Evolutionary conservation across 176 grass and related monocot species (phyloP).

Genomic region (Tillandsia fasciculata): DNA sequence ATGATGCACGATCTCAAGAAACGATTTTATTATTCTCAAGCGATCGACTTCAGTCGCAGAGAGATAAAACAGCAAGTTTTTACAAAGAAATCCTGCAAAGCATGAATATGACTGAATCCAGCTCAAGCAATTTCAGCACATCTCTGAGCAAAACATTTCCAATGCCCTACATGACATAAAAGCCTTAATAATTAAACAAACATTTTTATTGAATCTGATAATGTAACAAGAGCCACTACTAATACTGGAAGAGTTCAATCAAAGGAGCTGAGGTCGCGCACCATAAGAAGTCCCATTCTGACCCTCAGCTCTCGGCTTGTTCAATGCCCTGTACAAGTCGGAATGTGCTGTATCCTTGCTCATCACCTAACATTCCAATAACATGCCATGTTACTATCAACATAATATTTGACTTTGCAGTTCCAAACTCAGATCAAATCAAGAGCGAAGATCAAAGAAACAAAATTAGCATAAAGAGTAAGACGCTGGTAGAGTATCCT

Average conservation of each 20-base stretch:
- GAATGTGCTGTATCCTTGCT: slow-evolving; percentile 18
- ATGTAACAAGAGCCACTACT: not conserved
- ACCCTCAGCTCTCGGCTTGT: slow-evolving; percentile 22
- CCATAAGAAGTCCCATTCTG: slow-evolving; percentile 19
- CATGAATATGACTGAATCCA: too few relatives aligned
- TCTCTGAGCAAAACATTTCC: not conserved
- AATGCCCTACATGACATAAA: not conserved
- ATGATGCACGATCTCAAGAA: too few relatives aligned
- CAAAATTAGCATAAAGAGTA: too few relatives aligned
- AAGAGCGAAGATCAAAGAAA: not conserved
- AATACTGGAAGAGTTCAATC: not conserved
- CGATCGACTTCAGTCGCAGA: too few relatives aligned
- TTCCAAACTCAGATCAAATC: not conserved
- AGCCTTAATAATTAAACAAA: not conserved
- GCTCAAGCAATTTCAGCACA: not conserved
- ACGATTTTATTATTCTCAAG: too few relatives aligned
- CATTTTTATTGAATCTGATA: not conserved
- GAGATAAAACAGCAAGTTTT: too few relatives aligned
- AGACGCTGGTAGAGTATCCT: too few relatives aligned
- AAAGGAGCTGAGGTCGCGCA: slow-evolving; percentile 7
- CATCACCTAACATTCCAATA: slow-evolving; percentile 12
- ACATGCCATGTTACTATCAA: slow-evolving; percentile 1
- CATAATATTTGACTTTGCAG: slow-evolving; percentile 1
- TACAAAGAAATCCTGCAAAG: too few relatives aligned
- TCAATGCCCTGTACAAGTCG: slow-evolving; percentile 15